A percentile compares a stretch with the other conserved stretches of the same genome.
These are phyloP conservation scores for Penicillium psychrosexuale DNA, from an alignment of 2,329 filamentous ascomycete species.

Conservation along the genomic window DNA sequence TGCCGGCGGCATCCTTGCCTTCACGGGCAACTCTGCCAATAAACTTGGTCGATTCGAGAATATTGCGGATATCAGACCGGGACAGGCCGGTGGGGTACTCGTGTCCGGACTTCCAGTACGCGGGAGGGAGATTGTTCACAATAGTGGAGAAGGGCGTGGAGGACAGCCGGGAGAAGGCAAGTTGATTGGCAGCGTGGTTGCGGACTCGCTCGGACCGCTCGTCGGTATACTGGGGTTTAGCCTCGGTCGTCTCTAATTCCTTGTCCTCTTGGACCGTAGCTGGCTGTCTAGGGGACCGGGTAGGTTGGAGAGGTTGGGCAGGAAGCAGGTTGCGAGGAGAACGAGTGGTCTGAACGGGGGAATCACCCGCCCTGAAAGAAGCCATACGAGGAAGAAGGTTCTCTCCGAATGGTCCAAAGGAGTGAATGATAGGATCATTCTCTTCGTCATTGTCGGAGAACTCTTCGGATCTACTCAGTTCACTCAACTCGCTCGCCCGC, in stretches of 20 bases:
- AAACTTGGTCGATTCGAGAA: constrained; percentile 72
- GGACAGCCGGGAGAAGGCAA: constrained; percentile 89
- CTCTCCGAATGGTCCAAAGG: constrained; percentile 84
- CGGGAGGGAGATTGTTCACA: constrained; percentile 74
- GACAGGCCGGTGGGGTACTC: constrained; percentile 49
- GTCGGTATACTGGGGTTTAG: constrained; percentile 22
- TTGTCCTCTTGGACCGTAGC: constrained; percentile 22
- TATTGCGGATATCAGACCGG: constrained; percentile 62
- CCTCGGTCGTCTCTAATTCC: constrained; percentile 16
- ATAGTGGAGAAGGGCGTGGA: constrained; percentile 89
- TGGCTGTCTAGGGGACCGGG: constrained; percentile 30
- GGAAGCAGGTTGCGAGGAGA: constrained; percentile 29
- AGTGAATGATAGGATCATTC: constrained; percentile 89
- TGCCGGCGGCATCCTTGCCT: constrained; percentile 94
- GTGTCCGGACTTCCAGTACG: constrained; percentile 53
- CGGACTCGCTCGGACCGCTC: constrained; percentile 39
- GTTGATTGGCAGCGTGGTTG: constrained; percentile 92
- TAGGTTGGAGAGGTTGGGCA: constrained; percentile 35
- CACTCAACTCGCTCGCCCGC: constrained; percentile 33
- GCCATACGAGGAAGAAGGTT: constrained; percentile 80
- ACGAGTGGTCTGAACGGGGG: constrained; percentile 53
- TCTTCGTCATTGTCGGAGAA: constrained; percentile 83
- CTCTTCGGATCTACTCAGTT: constrained; percentile 53
- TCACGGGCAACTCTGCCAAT: constrained; percentile 85
- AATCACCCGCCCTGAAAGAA: constrained; percentile 66